These are phyloP conservation scores for Ophiostoma fasciatum DNA, from an alignment of 2,329 filamentous ascomycete species.

Conservation along the genomic window DNA sequence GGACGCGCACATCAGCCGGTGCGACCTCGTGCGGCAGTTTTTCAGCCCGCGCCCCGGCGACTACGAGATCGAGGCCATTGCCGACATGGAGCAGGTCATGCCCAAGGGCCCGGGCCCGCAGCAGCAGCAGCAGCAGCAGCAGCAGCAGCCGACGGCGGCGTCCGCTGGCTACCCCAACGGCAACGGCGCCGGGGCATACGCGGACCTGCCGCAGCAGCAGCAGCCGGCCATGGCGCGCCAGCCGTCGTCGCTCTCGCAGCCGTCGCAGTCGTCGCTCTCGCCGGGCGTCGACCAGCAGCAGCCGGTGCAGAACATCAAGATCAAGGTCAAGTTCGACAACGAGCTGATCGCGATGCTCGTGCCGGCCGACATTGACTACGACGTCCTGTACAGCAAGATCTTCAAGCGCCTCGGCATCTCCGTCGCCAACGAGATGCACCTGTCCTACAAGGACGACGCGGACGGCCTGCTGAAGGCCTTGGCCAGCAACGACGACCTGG, in stretches of 20 bases:
- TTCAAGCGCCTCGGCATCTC: conserved; percentile 67
- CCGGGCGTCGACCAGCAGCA: conserved; percentile 31
- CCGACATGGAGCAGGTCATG: conserved; percentile 47
- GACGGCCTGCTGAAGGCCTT: conserved; percentile 61
- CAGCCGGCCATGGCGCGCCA: conserved; percentile 28
- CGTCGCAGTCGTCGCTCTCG: conserved; percentile 41
- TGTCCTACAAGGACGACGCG: conserved; percentile 77
- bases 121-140: conserved; percentile 15
- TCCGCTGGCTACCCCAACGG: conserved; percentile 52
- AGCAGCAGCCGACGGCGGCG: conserved; percentile 43
- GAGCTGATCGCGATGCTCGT: conserved; percentile 88
- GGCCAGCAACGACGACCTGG: conserved; percentile 66
- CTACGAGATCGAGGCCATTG: conserved; percentile 73
- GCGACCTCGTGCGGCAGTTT: conserved; percentile 74
- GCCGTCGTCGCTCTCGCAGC: conserved; percentile 32
- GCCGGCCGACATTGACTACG: conserved; percentile 62
- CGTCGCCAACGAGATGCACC: conserved; percentile 51
- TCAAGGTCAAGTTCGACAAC: conserved; percentile 88
- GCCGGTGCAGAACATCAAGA: conserved; percentile 54
- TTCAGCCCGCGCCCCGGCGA: conserved; percentile 84
- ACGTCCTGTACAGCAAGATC: conserved; percentile 70
- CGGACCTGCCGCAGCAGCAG: conserved; percentile 20
- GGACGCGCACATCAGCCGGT: conserved; percentile 70
- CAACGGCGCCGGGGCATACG: conserved; percentile 32
- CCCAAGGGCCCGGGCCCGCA: conserved; percentile 4